Percentiles rank a stretch among this genome's conserved stretches.
Evolutionary conservation across 1,284 basidiomycete species (phyloP).

Genomic region (Grifola frondosa): DNA sequence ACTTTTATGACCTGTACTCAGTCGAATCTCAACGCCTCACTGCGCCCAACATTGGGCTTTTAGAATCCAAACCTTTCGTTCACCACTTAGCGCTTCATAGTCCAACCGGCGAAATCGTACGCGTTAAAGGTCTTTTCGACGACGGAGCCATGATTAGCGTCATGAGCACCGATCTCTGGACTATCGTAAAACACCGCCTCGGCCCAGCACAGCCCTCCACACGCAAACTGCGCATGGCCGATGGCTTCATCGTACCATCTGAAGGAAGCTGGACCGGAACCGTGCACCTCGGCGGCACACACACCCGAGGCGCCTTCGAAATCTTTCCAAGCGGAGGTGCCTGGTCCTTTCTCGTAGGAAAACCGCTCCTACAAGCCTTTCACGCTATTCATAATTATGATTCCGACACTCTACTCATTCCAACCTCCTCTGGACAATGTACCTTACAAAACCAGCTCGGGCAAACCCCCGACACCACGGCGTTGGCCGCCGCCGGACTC

Average conservation of each 20-base stretch:
- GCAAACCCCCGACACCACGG: too few relatives aligned
- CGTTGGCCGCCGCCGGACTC: too few relatives aligned
- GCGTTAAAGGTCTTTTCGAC: conserved; percentile 22
- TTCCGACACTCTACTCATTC: background rate
- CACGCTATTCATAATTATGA: conserved; percentile 26
- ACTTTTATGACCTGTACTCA: too few relatives aligned
- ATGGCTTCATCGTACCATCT: conserved; percentile 28
- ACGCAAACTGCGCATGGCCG: conserved; percentile 28
- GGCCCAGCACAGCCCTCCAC: too few relatives aligned
- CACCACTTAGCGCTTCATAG: background rate
- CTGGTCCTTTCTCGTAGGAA: conserved; percentile 34
- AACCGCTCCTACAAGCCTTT: conserved; percentile 29
- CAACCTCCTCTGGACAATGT: conserved; percentile 11
- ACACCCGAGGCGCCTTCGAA: conserved; percentile 26
- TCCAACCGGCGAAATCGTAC: conserved; percentile 5
- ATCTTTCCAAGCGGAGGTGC: conserved; percentile 33
- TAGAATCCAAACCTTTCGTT: background rate
- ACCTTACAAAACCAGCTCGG: background rate
- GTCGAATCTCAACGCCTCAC: background rate
- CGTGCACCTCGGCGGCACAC: conserved; percentile 17
- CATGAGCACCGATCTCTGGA: conserved; percentile 22
- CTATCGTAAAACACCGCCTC: conserved; percentile 14
- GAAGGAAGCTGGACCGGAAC: conserved; percentile 27
- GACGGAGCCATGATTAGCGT: conserved; percentile 32
- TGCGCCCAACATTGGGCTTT: background rate